Percentiles rank a stretch among this genome's conserved stretches.
phyloP scores from a whole-genome alignment of 2,329 filamentous ascomycete genomes.

The Sporothrix euskadiensis region DNA sequence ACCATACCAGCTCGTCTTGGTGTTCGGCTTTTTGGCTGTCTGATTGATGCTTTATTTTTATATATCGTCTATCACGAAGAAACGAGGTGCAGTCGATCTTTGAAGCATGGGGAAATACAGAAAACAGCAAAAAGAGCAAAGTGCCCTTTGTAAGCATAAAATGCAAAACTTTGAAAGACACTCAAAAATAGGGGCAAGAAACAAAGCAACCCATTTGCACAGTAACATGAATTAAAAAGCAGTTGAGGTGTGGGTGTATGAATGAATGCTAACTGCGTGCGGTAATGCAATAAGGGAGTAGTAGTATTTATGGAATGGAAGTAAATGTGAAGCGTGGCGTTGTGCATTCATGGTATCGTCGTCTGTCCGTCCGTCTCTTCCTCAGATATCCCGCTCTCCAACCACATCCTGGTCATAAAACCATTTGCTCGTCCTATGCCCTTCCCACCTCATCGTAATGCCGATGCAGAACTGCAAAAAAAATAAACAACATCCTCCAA shows the following conservation, averaged over 20 bases:
- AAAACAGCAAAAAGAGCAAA: not conserved
- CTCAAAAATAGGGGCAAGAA: not conserved
- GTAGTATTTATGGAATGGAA: conserved; percentile 22
- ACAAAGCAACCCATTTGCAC: not conserved
- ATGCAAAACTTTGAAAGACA: not conserved
- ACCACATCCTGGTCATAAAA: not conserved
- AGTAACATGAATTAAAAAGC: not conserved
- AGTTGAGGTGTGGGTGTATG: not conserved
- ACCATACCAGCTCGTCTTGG: no score
- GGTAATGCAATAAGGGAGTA: not conserved
- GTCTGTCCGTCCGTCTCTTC: conserved; percentile 21
- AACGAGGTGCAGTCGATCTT: not conserved
- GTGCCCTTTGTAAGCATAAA: not conserved
- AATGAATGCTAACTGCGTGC: conserved; percentile 19
- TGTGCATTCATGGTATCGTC: conserved; percentile 28
- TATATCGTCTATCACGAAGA: not conserved
- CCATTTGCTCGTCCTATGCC: not conserved
- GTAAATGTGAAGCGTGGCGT: conserved; percentile 17
- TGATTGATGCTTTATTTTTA: not conserved
- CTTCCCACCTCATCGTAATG: not conserved
- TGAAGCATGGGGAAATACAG: not conserved
- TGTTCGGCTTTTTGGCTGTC: not conserved
- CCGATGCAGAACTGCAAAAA: not conserved
- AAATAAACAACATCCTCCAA: not conserved
- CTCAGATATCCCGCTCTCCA: conserved; percentile 10